Evolutionary conservation across 768 basidiomycete species (phyloP), one percentile per base, ranked within the genome.

Genomic region (Podaxis mareebaensis): DNA sequence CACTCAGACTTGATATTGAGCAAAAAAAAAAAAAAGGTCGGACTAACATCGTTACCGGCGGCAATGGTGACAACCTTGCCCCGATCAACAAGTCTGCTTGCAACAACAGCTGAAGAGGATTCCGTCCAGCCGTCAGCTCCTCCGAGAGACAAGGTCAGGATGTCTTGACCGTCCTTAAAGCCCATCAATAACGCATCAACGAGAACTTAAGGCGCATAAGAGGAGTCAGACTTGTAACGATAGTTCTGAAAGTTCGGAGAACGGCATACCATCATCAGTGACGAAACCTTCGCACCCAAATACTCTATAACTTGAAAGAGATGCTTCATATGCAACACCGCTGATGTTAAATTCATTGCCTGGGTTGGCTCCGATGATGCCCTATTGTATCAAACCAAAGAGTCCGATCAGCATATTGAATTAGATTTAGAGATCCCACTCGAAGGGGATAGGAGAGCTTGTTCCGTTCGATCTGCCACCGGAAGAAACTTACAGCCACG

Each of bases 131-230:
- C 88, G 64, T 82, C 79, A 3, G 80, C 66, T 13, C 85, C 83
- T 39, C 89, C 89, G 4, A 91, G 72, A n/a, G 86, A 88, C 67
- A 91, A 73, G 3, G 85, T 86, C 64, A 91, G 75, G 62, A 92
- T 81, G 69, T 91, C 85, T 65, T 82, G 76, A 0, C 82, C 83
- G 28, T 88, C 87, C 11, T 71, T 72, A 26, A 78, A 74, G 11
- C 82, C 86, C 58, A 71, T 79, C 7, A 86, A 76, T 13, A 87
- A 73, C 1, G 84, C 85, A 13, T 83, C 81, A 33, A 86, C 70
- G 60, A 77, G 70, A 30, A 79, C 75, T 77, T 1, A 38, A 22
- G 10, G 40, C 12, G 28, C 17, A 33, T 20, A 59, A n/a, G 36
- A 17, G 36, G 15, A n/a, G 6, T 65, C 28, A 56, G 52, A 28